phyloP scores from a whole-genome alignment of 2,329 filamentous ascomycete species.

The Xylaria sp. region DNA sequence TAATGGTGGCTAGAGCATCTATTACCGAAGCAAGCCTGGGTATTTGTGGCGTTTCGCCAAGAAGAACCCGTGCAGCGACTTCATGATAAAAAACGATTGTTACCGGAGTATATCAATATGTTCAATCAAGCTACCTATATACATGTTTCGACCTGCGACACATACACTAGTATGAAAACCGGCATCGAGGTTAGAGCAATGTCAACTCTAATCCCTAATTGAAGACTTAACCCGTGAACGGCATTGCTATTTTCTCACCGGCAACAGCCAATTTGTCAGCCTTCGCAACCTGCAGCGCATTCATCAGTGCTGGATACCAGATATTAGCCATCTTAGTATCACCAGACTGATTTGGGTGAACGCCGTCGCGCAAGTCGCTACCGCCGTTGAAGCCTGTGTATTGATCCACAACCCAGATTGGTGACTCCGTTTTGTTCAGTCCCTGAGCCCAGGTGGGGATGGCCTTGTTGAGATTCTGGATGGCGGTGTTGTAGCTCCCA shows the following conservation, averaged over 20 bases:
- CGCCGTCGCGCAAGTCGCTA: constrained; percentile 53
- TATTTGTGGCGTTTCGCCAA: too few relatives aligned
- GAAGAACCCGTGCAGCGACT: too few relatives aligned
- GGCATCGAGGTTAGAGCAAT: not conserved
- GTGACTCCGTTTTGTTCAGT: constrained; percentile 53
- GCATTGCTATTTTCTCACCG: constrained; percentile 36
- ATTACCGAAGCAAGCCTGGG: not conserved
- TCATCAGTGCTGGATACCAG: constrained; percentile 48
- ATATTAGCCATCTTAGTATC: constrained; percentile 55
- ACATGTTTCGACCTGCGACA: not conserved
- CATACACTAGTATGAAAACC: not conserved
- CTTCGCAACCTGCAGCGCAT: constrained; percentile 45
- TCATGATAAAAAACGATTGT: too few relatives aligned
- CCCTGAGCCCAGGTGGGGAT: constrained; percentile 54
- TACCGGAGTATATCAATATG: not conserved
- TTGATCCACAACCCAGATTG: constrained; percentile 57
- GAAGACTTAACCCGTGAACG: constrained; percentile 41
- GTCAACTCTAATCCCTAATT: not conserved
- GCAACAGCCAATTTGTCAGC: constrained; percentile 40
- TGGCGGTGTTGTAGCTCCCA: constrained; percentile 52
- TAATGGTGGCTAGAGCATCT: not conserved
- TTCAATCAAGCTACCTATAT: not conserved
- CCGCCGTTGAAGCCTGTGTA: constrained; percentile 53
- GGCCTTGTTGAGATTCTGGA: constrained; percentile 54
- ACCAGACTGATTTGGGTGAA: constrained; percentile 55